A percentile compares a stretch with the other conserved stretches of the same genome.
These are phyloP conservation scores for Monosporascus sp. DNA, from an alignment of 2,329 filamentous ascomycete species.

Conservation along the genomic window DNA sequence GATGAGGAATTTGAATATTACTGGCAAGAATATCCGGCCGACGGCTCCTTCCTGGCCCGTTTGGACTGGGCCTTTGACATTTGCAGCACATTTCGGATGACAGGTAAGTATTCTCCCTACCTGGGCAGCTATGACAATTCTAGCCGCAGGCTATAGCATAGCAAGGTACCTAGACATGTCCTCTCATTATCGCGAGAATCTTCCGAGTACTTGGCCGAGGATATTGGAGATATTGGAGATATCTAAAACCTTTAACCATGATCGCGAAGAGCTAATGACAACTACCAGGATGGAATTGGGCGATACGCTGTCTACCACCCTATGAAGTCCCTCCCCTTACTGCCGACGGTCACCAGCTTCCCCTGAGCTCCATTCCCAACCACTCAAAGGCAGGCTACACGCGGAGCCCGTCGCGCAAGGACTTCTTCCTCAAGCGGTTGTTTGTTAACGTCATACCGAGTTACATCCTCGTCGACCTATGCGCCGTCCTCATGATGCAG, in stretches of 20 bases:
- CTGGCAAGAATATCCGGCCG: conserved; percentile 55
- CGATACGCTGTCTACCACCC: conserved; percentile 41
- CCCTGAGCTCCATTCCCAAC: conserved; percentile 36
- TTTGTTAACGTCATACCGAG: conserved; percentile 39
- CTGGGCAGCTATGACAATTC: no score
- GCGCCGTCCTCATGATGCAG: conserved; percentile 63
- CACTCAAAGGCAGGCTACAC: conserved; percentile 41
- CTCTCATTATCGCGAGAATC: no score
- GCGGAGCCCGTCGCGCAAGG: conserved; percentile 34
- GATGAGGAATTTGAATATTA: conserved; percentile 43
- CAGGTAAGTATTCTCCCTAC: conserved; percentile 34
- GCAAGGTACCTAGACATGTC: no score
- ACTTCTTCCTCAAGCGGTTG: conserved; percentile 42
- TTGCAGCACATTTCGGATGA: conserved; percentile 47
- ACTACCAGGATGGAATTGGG: conserved; percentile 52
- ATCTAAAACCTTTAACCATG: background rate
- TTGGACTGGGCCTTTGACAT: conserved; percentile 53
- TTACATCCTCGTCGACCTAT: conserved; percentile 65
- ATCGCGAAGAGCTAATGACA: background rate
- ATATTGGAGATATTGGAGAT: background rate
- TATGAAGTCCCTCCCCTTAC: conserved; percentile 33
- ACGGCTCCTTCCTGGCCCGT: conserved; percentile 42
- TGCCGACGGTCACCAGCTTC: conserved; percentile 27
- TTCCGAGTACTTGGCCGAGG: no score
- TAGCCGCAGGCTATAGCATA: no score